A percentile compares a stretch with the other conserved stretches of the same genome.
phyloP scores from a whole-genome alignment of 495 filamentous ascomycete species.

The Apiosordaria backusii region DNA sequence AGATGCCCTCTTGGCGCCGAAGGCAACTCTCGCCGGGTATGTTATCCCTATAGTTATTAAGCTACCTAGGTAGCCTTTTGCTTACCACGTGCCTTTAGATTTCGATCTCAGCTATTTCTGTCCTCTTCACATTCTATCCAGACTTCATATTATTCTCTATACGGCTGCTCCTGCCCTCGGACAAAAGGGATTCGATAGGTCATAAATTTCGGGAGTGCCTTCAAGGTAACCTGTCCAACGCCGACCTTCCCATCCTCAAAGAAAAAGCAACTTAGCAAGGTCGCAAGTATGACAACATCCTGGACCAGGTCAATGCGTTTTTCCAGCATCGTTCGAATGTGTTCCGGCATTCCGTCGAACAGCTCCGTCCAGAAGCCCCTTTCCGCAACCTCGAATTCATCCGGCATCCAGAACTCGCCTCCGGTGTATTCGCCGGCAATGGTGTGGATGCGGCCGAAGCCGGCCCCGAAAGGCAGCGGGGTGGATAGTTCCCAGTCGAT shows the following conservation, averaged over 20 bases:
- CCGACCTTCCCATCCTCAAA: slow-evolving; percentile 15
- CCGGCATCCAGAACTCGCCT: slow-evolving; percentile 16
- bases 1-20: no score
- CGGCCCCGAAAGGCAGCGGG: slow-evolving; percentile 3
- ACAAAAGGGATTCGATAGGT: slow-evolving; percentile 16
- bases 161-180: slow-evolving; percentile 12
- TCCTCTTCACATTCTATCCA: neutral
- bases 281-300: slow-evolving; percentile 13
- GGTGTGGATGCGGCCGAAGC: slow-evolving; percentile 15
- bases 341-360: slow-evolving; percentile 11
- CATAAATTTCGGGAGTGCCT: slow-evolving; percentile 14
- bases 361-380: slow-evolving; percentile 14
- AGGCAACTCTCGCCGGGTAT: no score
- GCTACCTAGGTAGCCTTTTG: neutral
- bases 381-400: slow-evolving; percentile 17
- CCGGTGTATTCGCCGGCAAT: slow-evolving; percentile 15
- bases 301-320: slow-evolving; percentile 12
- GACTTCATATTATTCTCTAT: slow-evolving; percentile 3
- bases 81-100: neutral
- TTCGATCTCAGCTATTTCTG: neutral
- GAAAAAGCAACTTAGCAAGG: slow-evolving; percentile 12
- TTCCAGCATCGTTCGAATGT: slow-evolving; percentile 11
- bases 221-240: slow-evolving; percentile 10
- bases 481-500: slow-evolving; percentile 4
- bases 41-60: no score